Evolutionary conservation across 2,329 filamentous ascomycete genomes (phyloP), one percentile per base, ranked within the genome.

Genomic region (Trichophyton rubrum): DNA sequence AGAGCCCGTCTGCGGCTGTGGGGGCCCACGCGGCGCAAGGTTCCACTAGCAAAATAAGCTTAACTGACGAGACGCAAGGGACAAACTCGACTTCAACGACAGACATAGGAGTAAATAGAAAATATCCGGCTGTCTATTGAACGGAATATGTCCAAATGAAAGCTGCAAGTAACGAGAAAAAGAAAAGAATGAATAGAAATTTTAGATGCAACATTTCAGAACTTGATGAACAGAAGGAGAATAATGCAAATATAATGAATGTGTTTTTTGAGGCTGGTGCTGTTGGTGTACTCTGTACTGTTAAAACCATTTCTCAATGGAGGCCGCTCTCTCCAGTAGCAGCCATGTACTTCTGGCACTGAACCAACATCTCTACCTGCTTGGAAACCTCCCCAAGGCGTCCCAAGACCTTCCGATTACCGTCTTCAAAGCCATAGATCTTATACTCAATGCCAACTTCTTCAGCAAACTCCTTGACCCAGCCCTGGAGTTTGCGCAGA

Each of bases 401-500:
- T 4, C 86, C 80, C 65, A 95, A 80, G 3, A 95, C 88, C 66
- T 87, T 78, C 71, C 84, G 84, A 71, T 91, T 95, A 5, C 89
- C 86, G 64, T 88, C 81, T 30, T 88, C 82, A 69, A 96, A 95
- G 0, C 88, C 89, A 69, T 90, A 91, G 59, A 93, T 79, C 4
- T 89, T 86, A 69, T 96, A 96, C 1, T 88, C 89, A 61, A 96
- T 89, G n/a, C 83, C 85, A 0, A 89, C 89, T 20, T 95, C 89
- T 49, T 83, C 77, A 68, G 89, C 95, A 68, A 95, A 95, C 56
- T 88, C 85, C 67, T 86, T 80, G 7, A 95, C 88, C 43, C 93
- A 78, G 66, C 81, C 84, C 74, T 93, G 90, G 3, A 86, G 82
- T 61, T 77, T 77, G 55, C 90, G 84, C 59, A 95, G 80, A 71